These are phyloP conservation scores for Epichloe glyceriae DNA, from an alignment of 2,329 filamentous ascomycete species.

Conservation along the genomic window DNA sequence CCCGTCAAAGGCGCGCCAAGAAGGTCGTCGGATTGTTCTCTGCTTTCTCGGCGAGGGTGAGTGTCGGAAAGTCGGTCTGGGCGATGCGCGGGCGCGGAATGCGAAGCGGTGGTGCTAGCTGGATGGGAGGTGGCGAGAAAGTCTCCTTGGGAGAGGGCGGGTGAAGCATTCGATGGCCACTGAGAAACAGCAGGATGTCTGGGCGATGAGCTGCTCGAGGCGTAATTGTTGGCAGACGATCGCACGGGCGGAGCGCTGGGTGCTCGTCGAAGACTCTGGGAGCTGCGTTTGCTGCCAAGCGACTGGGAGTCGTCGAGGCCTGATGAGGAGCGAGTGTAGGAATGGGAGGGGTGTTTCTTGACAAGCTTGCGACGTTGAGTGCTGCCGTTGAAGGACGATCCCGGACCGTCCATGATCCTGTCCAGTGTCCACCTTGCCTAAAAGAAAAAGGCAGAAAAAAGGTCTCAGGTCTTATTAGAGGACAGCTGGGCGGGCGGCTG, in stretches of 20 bases:
- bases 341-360: conserved; percentile 42
- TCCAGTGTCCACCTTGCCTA: conserved; percentile 10
- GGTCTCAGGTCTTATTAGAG: conserved; percentile 10
- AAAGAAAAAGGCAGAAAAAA: conserved; percentile 1
- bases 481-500: neutral
- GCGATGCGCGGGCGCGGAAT: conserved; percentile 8
- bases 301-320: conserved; percentile 44
- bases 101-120: conserved; percentile 4
- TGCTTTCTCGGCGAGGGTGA: conserved; percentile 9
- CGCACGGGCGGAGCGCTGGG: conserved; percentile 44
- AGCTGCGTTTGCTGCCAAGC: conserved; percentile 50
- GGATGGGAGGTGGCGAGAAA: conserved; percentile 24
- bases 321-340: conserved; percentile 32
- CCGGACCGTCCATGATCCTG: conserved; percentile 35
- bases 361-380: conserved; percentile 47
- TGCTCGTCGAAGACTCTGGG: conserved; percentile 46
- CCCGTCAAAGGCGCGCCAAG: conserved; percentile 53
- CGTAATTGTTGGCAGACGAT: conserved; percentile 34
- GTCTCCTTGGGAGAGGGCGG: conserved; percentile 31
- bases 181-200: conserved; percentile 28
- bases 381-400: conserved; percentile 29
- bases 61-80: conserved; percentile 12
- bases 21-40: conserved; percentile 39
- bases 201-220: conserved; percentile 36
- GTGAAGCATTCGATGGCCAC: conserved; percentile 33